A percentile compares a stretch with the other conserved stretches of the same genome.
Conservation (phyloP, 202 grass and related monocot species). For the Sporobolus alterniflorus region DNA sequence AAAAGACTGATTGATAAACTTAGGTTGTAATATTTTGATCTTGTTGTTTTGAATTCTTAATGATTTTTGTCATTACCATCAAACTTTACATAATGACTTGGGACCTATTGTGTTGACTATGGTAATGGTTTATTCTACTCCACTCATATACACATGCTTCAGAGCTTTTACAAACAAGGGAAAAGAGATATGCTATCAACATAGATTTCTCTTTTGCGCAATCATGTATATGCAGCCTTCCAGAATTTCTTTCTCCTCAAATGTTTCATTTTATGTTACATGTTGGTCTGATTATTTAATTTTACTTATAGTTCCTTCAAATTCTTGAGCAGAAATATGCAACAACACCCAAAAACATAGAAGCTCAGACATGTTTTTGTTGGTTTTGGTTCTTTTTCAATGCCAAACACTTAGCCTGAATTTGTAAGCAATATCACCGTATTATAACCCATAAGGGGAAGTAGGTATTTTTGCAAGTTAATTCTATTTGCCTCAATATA, state of each 20-base stretch:
- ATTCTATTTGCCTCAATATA: constrained; percentile 19
- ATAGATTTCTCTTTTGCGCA: constrained; percentile 77
- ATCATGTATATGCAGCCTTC: constrained; percentile 58
- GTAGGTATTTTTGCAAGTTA: neutral
- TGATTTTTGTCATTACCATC: constrained; percentile 11
- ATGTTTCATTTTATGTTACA: neutral
- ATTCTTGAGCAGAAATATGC: constrained; percentile 66
- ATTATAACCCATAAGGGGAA: constrained; percentile 4
- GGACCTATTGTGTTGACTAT: constrained; percentile 13
- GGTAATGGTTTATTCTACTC: constrained; percentile 35
- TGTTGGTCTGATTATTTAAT: constrained; percentile 31
- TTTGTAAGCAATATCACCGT: constrained; percentile 14
- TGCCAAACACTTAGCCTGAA: neutral
- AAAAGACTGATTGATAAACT: constrained; percentile 79
- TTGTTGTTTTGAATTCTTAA: neutral
- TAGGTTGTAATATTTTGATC: constrained; percentile 59
- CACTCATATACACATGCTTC: constrained; percentile 60
- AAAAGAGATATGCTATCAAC: constrained; percentile 71
- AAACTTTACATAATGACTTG: constrained; percentile 15
- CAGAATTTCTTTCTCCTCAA: constrained; percentile 18
- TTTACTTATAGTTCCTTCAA: constrained; percentile 61
- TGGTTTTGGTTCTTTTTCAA: constrained; percentile 20
- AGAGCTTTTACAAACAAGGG: constrained; percentile 67
- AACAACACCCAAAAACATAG: constrained; percentile 16
- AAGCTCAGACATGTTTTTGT: constrained; percentile 47